These are phyloP conservation scores for Hortiboletus campestris DNA, from an alignment of 768 basidiomycete genomes.

Conservation along the genomic window DNA sequence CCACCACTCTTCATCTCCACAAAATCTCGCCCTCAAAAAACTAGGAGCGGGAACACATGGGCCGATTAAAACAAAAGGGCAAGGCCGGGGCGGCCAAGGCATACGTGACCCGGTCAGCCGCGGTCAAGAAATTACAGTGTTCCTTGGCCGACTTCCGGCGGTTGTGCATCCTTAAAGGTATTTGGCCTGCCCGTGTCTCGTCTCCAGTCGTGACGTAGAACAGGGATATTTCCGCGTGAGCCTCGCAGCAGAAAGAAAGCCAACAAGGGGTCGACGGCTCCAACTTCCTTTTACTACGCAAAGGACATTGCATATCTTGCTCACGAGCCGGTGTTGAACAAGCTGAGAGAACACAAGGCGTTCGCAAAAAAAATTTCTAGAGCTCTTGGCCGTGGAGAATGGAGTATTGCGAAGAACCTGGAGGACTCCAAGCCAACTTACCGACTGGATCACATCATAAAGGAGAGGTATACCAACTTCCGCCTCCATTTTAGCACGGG, in stretches of 20 bases:
- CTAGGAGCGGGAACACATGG: constrained; percentile 47
- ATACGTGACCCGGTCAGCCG: constrained; percentile 85
- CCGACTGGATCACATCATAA: constrained; percentile 91
- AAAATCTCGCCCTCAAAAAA: neutral
- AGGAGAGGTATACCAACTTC: constrained; percentile 71
- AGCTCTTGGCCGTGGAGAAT: constrained; percentile 92
- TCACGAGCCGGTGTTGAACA: constrained; percentile 92
- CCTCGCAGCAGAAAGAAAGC: constrained; percentile 88
- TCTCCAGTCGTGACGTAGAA: constrained; percentile 9
- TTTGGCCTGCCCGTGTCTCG: constrained; percentile 2
- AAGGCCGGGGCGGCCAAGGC: constrained; percentile 91
- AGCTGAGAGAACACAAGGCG: constrained; percentile 94
- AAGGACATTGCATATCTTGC: constrained; percentile 98
- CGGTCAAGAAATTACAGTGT: constrained; percentile 94
- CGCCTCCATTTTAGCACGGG: neutral
- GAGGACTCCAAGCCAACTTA: constrained; percentile 94
- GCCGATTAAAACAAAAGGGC: constrained; percentile 77
- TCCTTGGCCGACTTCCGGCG: constrained; percentile 96
- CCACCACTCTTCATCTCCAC: neutral
- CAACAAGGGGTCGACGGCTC: constrained; percentile 96
- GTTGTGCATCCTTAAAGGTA: constrained; percentile 96
- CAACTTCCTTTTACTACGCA: constrained; percentile 96
- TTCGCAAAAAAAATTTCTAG: constrained; percentile 96
- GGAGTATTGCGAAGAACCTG: constrained; percentile 89
- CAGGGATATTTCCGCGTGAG: constrained; percentile 97